phyloP scores from a whole-genome alignment of 2,329 filamentous ascomycete genomes.

The Colletotrichum sp. region DNA sequence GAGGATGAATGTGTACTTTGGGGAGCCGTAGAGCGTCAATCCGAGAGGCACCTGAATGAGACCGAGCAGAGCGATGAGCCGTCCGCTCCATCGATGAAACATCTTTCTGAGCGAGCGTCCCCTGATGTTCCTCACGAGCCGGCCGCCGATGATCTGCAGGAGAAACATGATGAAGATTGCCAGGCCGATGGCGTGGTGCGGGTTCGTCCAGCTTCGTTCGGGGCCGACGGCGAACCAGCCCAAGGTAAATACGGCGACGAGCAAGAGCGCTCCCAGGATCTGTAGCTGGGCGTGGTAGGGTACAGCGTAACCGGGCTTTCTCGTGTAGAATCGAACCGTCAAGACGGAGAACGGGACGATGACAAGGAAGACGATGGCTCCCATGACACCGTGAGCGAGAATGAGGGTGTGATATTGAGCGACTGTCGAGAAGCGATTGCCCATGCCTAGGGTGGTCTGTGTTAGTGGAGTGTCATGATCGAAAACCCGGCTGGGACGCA shows the following conservation, averaged over 20 bases:
- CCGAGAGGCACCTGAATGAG: slow-evolving; percentile 89
- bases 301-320: slow-evolving; percentile 65
- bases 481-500: not conserved
- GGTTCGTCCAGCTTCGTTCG: slow-evolving; percentile 74
- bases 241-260: slow-evolving; percentile 74
- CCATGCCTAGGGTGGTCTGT: slow-evolving; percentile 68
- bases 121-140: slow-evolving; percentile 61
- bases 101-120: slow-evolving; percentile 58
- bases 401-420: slow-evolving; percentile 75
- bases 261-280: slow-evolving; percentile 69
- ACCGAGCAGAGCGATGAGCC: slow-evolving; percentile 78
- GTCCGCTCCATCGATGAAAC: slow-evolving; percentile 89
- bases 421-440: slow-evolving; percentile 75
- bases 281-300: slow-evolving; percentile 78
- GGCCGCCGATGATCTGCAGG: slow-evolving; percentile 73
- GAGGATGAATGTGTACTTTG: slow-evolving; percentile 82
- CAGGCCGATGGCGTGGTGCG: slow-evolving; percentile 84
- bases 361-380: slow-evolving; percentile 75
- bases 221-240: slow-evolving; percentile 82
- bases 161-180: slow-evolving; percentile 78
- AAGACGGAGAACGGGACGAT: slow-evolving; percentile 78
- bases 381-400: slow-evolving; percentile 74
- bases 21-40: slow-evolving; percentile 90
- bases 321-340: slow-evolving; percentile 72
- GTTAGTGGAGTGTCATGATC: slow-evolving; percentile 13